These are phyloP conservation scores for Wickerhamiella sergipiensis DNA, from an alignment of 805 yeast species.

Conservation along the genomic window DNA sequence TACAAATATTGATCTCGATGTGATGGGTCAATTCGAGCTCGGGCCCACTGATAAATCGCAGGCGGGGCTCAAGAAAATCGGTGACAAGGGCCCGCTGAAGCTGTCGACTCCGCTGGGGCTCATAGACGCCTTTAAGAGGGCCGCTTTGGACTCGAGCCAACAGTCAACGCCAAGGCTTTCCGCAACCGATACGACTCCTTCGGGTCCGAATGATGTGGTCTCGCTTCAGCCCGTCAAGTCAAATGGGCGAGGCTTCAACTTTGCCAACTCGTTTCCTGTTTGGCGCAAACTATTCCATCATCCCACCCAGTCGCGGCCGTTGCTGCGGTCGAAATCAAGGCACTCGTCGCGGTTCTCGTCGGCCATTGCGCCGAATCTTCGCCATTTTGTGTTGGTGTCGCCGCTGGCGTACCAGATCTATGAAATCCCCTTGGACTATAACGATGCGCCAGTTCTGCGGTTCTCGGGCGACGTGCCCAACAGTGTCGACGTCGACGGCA, in stretches of 20 bases:
- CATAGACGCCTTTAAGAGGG: slow-evolving; percentile 9
- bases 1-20: slow-evolving; percentile 4
- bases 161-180: background rate
- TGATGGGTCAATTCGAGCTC: background rate
- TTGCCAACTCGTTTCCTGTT: slow-evolving; percentile 71
- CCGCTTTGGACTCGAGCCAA: slow-evolving; percentile 1
- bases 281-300: slow-evolving; percentile 49
- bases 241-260: slow-evolving; percentile 22
- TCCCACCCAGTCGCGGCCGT: slow-evolving; percentile 38
- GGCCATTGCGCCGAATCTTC: slow-evolving; percentile 49
- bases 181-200: background rate
- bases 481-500: slow-evolving; percentile 2
- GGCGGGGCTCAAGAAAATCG: no score
- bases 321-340: slow-evolving; percentile 31
- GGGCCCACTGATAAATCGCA: background rate
- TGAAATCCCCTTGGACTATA: slow-evolving; percentile 34
- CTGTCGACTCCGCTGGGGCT: slow-evolving; percentile 3
- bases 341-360: slow-evolving; percentile 19
- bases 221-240: background rate
- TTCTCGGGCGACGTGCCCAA: slow-evolving; percentile 56
- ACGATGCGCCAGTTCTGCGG: slow-evolving; percentile 38
- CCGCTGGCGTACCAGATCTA: slow-evolving; percentile 67
- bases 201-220: background rate
- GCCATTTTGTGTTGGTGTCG: slow-evolving; percentile 49
- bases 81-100: no score